These are phyloP conservation scores for Blastomyces parvus DNA, from an alignment of 2,329 filamentous ascomycete species.

Conservation along the genomic window DNA sequence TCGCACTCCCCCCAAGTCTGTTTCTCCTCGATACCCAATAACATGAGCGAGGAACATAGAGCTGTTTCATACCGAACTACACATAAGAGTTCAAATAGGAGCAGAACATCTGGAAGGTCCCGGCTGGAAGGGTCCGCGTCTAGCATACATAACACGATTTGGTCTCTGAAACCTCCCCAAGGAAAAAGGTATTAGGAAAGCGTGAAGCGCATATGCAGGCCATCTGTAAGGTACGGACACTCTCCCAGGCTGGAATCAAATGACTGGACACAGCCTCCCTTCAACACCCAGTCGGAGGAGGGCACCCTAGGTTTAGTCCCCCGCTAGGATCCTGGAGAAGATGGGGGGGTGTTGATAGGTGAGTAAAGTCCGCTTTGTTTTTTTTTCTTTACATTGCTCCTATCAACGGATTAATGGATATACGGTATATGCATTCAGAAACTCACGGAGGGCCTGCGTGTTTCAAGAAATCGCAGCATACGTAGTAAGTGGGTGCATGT, in stretches of 20 bases:
- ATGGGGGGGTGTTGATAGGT: neutral
- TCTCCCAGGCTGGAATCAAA: neutral
- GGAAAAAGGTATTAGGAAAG: neutral
- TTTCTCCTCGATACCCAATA: neutral
- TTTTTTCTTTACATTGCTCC: neutral
- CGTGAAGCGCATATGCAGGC: constrained; percentile 1
- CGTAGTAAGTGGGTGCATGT: neutral
- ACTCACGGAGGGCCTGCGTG: constrained; percentile 1
- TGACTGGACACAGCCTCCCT: neutral
- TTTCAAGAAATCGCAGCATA: constrained; percentile 2
- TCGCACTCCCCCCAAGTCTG: neutral
- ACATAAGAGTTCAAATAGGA: neutral
- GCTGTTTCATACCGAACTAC: neutral
- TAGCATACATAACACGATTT: neutral
- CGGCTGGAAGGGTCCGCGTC: neutral
- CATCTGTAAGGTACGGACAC: constrained; percentile 2
- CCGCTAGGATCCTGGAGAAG: neutral
- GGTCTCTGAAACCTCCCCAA: neutral
- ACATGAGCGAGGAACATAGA: neutral
- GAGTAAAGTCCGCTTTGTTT: neutral
- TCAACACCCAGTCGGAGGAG: neutral
- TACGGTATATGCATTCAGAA: neutral
- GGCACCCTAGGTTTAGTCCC: neutral
- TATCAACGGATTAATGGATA: neutral
- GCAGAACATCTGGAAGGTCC: neutral